A percentile compares a stretch with the other conserved stretches of the same genome.
These are phyloP conservation scores for Mallotus repandus DNA, from an alignment of 441 rosid species.

Conservation along the genomic window DNA sequence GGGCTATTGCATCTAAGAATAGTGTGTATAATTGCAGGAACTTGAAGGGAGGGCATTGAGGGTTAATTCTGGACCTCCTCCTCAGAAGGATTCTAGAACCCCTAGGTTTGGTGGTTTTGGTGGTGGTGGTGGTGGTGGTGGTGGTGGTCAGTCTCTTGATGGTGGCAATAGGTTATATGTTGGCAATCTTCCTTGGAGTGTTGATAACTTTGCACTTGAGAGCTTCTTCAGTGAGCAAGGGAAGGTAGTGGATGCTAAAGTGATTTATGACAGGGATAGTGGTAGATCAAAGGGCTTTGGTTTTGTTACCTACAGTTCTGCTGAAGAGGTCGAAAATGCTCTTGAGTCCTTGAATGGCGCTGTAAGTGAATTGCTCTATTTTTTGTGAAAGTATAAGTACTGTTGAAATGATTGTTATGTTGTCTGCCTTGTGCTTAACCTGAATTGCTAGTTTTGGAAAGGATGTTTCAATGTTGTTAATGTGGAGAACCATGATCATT, in stretches of 20 bases:
- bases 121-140: constrained; percentile 32
- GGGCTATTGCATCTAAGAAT: constrained; percentile 9
- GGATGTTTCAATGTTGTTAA: neutral
- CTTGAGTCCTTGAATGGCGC: constrained; percentile 73
- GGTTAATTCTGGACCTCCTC: constrained; percentile 72
- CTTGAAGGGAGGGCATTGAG: constrained; percentile 71
- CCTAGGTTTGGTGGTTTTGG: constrained; percentile 30
- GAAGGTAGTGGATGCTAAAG: constrained; percentile 80
- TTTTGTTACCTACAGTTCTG: constrained; percentile 78
- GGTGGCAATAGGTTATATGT: constrained; percentile 64
- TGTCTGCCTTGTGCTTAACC: constrained; percentile 1
- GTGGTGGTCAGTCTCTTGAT: constrained; percentile 35
- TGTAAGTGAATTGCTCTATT: constrained; percentile 47
- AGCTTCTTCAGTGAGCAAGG: constrained; percentile 79
- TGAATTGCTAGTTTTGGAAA: constrained; percentile 4
- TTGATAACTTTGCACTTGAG: constrained; percentile 80
- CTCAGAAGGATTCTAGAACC: constrained; percentile 53
- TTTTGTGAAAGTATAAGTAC: neutral
- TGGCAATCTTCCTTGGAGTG: constrained; percentile 94
- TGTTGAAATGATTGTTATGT: neutral
- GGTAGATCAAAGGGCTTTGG: constrained; percentile 99
- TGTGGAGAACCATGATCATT: neutral
- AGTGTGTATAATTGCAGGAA: constrained; percentile 41
- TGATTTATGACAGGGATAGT: constrained; percentile 84
- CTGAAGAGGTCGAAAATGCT: constrained; percentile 75